phyloP scores from a whole-genome alignment of 768 basidiomycete genomes.

The Trametes elegans region DNA sequence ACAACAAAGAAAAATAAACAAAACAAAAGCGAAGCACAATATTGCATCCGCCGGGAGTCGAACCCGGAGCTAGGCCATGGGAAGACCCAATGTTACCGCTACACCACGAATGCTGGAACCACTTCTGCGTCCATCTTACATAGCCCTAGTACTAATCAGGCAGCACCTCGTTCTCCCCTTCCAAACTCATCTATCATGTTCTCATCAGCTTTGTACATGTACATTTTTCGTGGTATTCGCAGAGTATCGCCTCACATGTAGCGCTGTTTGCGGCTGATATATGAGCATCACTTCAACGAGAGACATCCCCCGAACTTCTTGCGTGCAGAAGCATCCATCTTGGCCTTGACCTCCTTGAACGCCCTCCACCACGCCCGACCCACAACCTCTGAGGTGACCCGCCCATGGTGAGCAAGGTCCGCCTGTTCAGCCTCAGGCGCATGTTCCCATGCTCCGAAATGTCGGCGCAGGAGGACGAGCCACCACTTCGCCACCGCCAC shows the following conservation, averaged over 20 bases:
- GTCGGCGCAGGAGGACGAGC: slow-evolving; percentile 63
- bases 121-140: too few relatives aligned
- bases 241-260: too few relatives aligned
- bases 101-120: slow-evolving; percentile 61
- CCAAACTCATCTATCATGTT: too few relatives aligned
- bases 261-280: too few relatives aligned
- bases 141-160: too few relatives aligned
- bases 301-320: slow-evolving; percentile 73
- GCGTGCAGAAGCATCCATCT: slow-evolving; percentile 62
- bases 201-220: too few relatives aligned
- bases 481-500: slow-evolving; percentile 80
- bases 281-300: slow-evolving; percentile 53
- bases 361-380: slow-evolving; percentile 82
- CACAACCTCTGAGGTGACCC: slow-evolving; percentile 38
- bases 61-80: slow-evolving; percentile 67
- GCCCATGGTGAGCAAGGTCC: slow-evolving; percentile 22
- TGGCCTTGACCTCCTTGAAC: slow-evolving; percentile 65
- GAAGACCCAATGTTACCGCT: slow-evolving; percentile 89
- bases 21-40: too few relatives aligned
- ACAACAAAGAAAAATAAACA: background rate
- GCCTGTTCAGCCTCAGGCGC: slow-evolving; percentile 24
- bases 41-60: slow-evolving; percentile 55
- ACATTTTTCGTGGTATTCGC: too few relatives aligned
- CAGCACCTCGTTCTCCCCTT: too few relatives aligned
- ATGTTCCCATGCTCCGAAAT: slow-evolving; percentile 59